Evolutionary conservation across 306 rosid genomes (phyloP).

Genomic region (Calophaca sinica): DNA sequence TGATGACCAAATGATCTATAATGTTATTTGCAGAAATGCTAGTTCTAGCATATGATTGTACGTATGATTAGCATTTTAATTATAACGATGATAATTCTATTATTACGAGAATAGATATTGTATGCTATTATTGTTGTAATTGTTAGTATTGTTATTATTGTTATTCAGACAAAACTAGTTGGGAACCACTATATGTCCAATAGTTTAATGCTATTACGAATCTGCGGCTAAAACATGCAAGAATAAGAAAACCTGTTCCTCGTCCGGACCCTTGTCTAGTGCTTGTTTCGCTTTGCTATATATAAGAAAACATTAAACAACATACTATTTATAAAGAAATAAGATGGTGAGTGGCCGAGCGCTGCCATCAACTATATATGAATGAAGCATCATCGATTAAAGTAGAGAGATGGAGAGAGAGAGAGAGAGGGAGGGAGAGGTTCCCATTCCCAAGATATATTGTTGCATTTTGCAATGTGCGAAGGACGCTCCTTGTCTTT

Average conservation of each 20-base stretch:
- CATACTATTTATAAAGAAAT: background rate
- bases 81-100: constrained; percentile 32
- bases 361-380: no score
- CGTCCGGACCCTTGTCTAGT: constrained; percentile 49
- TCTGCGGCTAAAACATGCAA: constrained; percentile 29
- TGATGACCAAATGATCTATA: constrained; percentile 36
- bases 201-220: constrained; percentile 42
- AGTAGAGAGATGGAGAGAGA: background rate
- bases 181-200: background rate
- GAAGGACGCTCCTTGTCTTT: no score
- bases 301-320: constrained; percentile 35
- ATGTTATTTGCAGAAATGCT: constrained; percentile 14
- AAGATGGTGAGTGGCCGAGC: no score
- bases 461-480: no score
- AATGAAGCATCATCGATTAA: constrained; percentile 37
- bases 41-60: constrained; percentile 36
- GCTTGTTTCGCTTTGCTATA: background rate
- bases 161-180: constrained; percentile 21
- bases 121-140: background rate
- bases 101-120: background rate
- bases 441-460: no score
- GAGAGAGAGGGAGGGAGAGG: no score
- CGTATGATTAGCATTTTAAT: constrained; percentile 37
- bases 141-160: background rate
- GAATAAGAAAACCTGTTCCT: constrained; percentile 42